phyloP scores from a whole-genome alignment of 805 yeast species.

The Wickerhamiella vanderwaltii region DNA sequence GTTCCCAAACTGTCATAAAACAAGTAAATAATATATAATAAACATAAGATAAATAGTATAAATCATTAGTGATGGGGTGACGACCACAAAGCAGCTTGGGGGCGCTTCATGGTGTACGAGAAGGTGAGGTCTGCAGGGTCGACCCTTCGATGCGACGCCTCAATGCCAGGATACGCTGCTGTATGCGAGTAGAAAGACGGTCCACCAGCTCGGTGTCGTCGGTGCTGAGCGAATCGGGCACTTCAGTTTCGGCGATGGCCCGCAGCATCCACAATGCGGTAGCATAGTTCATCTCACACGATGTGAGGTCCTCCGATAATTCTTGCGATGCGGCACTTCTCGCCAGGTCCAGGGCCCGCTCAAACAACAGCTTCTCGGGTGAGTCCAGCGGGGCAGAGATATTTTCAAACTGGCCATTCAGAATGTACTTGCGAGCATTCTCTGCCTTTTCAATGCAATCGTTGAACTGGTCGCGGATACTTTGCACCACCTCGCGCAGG shows the following conservation, averaged over 20 bases:
- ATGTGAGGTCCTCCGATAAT: conserved; percentile 48
- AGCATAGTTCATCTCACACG: conserved; percentile 80
- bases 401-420: conserved; percentile 18
- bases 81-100: too few relatives aligned
- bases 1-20: too few relatives aligned
- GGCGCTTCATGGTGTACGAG: too few relatives aligned
- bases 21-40: too few relatives aligned
- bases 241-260: conserved; percentile 51
- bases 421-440: conserved; percentile 42
- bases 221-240: conserved; percentile 39
- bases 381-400: conserved; percentile 24
- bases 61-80: too few relatives aligned
- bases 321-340: conserved; percentile 86
- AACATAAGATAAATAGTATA: too few relatives aligned
- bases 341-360: conserved; percentile 86
- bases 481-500: conserved; percentile 52
- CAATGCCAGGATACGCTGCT: conserved; percentile 62
- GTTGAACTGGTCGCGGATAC: conserved; percentile 82
- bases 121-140: neutral
- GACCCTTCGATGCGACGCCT: conserved; percentile 25
- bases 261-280: conserved; percentile 94
- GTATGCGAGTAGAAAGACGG: conserved; percentile 70
- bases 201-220: conserved; percentile 69
- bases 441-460: conserved; percentile 86
- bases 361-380: conserved; percentile 80